A percentile compares a stretch with the other conserved stretches of the same genome.
These are phyloP conservation scores for Phialophora macrospora DNA, from an alignment of 2,329 filamentous ascomycete species.

Conservation along the genomic window DNA sequence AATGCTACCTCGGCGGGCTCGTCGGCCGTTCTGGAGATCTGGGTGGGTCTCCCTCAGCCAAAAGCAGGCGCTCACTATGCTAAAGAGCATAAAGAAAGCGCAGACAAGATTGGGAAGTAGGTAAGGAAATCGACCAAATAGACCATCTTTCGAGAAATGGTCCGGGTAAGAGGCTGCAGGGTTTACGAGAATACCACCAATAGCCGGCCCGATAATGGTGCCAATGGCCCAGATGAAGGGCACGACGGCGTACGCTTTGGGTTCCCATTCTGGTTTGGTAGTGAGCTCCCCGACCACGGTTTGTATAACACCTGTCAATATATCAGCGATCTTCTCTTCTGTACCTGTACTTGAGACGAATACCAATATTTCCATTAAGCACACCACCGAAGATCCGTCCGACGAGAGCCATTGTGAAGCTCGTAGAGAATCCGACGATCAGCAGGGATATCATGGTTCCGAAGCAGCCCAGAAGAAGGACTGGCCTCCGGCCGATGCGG, in stretches of 20 bases:
- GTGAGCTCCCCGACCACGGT: slow-evolving; percentile 92
- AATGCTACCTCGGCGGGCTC: slow-evolving; percentile 43
- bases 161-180: slow-evolving; percentile 75
- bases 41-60: slow-evolving; percentile 89
- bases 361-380: slow-evolving; percentile 80
- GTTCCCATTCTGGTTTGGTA: slow-evolving; percentile 81
- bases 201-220: slow-evolving; percentile 84
- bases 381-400: slow-evolving; percentile 79
- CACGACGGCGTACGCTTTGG: slow-evolving; percentile 87
- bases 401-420: slow-evolving; percentile 79
- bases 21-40: slow-evolving; percentile 67
- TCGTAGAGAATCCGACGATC: slow-evolving; percentile 79
- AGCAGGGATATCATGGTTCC: slow-evolving; percentile 84
- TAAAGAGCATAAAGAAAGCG: slow-evolving; percentile 73
- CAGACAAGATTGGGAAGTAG: slow-evolving; percentile 89
- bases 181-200: slow-evolving; percentile 84
- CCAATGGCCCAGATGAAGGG: slow-evolving; percentile 93
- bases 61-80: slow-evolving; percentile 79
- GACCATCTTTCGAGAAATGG: slow-evolving; percentile 64
- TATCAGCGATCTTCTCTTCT: not conserved
- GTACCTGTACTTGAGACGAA: not conserved
- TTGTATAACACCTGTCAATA: slow-evolving; percentile 70
- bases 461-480: slow-evolving; percentile 77
- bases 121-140: slow-evolving; percentile 83
- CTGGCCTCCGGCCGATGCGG: slow-evolving; percentile 80